Conservation (phyloP, 108 stramenopile genomes). For the Hondaea fermentalgiana region DNA sequence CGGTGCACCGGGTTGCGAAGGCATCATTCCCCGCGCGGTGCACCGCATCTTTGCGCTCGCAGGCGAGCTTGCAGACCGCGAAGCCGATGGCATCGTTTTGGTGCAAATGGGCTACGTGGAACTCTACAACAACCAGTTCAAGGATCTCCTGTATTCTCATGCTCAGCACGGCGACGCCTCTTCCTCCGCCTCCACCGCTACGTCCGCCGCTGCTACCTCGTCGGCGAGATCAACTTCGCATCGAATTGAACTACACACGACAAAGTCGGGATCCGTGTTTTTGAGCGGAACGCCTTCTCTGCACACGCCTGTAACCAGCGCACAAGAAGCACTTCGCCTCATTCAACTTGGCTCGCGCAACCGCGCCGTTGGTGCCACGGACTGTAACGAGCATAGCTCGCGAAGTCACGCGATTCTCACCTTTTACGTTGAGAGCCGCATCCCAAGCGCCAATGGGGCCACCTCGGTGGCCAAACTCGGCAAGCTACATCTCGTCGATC, state of each 20-base stretch:
- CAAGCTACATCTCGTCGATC: constrained; percentile 16
- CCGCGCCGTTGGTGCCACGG: constrained; percentile 37
- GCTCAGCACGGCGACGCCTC: too few species aligned
- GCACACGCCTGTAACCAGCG: constrained; percentile 40
- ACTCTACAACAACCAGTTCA: constrained; percentile 41
- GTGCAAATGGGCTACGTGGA: constrained; percentile 31
- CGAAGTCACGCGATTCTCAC: constrained; percentile 51
- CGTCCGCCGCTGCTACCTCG: too few species aligned
- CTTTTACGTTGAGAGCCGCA: constrained; percentile 40
- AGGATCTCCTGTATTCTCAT: constrained; percentile 24
- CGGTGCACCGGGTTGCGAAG: background rate
- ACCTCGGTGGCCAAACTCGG: background rate
- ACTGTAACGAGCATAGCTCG: constrained; percentile 45
- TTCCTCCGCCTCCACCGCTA: too few species aligned
- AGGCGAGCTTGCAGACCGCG: background rate
- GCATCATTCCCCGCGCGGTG: background rate
- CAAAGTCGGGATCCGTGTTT: constrained; percentile 31
- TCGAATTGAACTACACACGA: constrained; percentile 43
- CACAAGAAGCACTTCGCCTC: constrained; percentile 35
- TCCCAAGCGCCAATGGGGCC: background rate
- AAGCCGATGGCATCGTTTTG: background rate
- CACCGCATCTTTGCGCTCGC: background rate
- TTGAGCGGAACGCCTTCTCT: constrained; percentile 32
- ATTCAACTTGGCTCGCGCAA: constrained; percentile 26
- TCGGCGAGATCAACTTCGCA: too few species aligned